Evolutionary conservation across 768 basidiomycete genomes (phyloP).

Genomic region (Amanita fuliginea): DNA sequence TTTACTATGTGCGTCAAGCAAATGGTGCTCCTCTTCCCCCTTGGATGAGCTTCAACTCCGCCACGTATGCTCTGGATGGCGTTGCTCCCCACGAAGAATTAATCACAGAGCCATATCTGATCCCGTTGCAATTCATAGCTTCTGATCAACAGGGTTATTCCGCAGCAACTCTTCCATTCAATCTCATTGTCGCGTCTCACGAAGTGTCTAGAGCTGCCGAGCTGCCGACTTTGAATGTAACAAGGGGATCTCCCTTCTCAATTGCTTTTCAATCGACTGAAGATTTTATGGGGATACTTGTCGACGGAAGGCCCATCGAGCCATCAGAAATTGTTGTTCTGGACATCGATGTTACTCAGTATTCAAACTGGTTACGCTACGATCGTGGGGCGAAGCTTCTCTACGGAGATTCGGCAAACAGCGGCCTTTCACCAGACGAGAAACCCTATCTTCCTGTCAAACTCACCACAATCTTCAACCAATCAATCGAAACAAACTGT

Average conservation of each 20-base stretch:
- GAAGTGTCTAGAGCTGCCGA: constrained; percentile 43
- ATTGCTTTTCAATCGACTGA: constrained; percentile 38
- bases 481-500: constrained; percentile 53
- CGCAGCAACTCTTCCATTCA: constrained; percentile 47
- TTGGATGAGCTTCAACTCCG: constrained; percentile 66
- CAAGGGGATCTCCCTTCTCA: constrained; percentile 41
- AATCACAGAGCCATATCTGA: constrained; percentile 25
- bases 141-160: constrained; percentile 69
- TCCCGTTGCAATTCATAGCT: constrained; percentile 51
- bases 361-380: constrained; percentile 49
- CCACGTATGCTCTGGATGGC: constrained; percentile 67
- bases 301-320: constrained; percentile 52
- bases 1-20: constrained; percentile 50
- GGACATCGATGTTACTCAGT: constrained; percentile 45
- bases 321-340: constrained; percentile 46
- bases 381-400: constrained; percentile 45
- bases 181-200: constrained; percentile 55
- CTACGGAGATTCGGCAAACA: constrained; percentile 28
- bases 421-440: background rate
- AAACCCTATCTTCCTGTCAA: constrained; percentile 38
- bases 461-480: constrained; percentile 55
- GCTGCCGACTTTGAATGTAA: constrained; percentile 64
- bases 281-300: constrained; percentile 52
- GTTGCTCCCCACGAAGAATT: constrained; percentile 45
- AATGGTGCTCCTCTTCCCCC: constrained; percentile 63